Evolutionary conservation across 2,329 filamentous ascomycete genomes (phyloP), one percentile per base, ranked within the genome.

Genomic region (Aureobasidium subglaciale): DNA sequence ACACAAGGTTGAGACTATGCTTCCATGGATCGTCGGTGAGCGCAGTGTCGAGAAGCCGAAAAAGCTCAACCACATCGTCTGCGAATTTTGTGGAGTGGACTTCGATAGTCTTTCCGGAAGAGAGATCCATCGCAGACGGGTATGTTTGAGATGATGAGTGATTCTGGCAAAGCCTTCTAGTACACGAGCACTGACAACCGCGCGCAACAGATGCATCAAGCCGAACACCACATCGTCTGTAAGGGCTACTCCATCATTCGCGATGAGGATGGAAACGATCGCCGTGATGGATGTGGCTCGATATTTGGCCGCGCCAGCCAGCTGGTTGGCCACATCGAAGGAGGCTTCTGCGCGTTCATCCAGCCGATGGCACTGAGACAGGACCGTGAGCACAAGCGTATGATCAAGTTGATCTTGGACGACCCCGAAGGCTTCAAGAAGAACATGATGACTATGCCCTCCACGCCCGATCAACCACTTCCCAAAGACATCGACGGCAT

Each of bases 11-110:
- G 62, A 64, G 34, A 56, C 59, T 15, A 71, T 71, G 68, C 62
- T 64, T 22, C 63, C 63, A 2, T 63, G 53, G 41, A 52, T 64
- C 29, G 53, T 59, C 16, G 40, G 56, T 4, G 25, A 46, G 24
- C 35, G 43, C 37, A 49, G 61, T 15, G 62, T 62, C 20, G 59
- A 57, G 9, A 63, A 60, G 11, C 58, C 52, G 45, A 58, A 59
- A 37, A 63, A 62, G 16, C 57, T 58, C 48, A 42, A 63, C 63
- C 76, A 80, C 59, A 75, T 79, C 42, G 74, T 74, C 49, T 85
- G 82, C 63, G 76, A 78, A 11, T 70, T 81, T 38, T 84, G 82
- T 53, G 78, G 76, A 11, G 64, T 73, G 8, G 79, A 83, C 38
- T 83, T 82, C 67, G 75, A 75, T 58, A 79, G 74, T 25, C 69